Percentiles rank a stretch among this genome's conserved stretches.
Conservation (phyloP, 352 stramenopile genomes). For the Phytopythium oedochilum region DNA sequence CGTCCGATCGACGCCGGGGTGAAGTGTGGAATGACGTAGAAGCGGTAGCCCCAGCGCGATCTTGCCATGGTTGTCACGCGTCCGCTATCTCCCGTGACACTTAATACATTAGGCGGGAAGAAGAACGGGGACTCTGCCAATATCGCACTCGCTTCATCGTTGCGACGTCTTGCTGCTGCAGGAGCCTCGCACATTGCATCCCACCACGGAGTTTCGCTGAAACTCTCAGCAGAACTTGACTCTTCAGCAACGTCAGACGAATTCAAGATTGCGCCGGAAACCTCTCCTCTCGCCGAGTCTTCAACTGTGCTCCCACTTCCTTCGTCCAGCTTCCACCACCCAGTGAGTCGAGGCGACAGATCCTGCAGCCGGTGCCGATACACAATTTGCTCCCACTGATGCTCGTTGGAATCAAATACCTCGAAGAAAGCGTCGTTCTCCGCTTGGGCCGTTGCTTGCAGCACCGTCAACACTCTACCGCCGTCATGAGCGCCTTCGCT, state of each 20-base stretch:
- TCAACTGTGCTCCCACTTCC: slow-evolving; percentile 26
- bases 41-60: slow-evolving; percentile 59
- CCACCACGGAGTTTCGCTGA: slow-evolving; percentile 11
- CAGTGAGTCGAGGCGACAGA: slow-evolving; percentile 36
- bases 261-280: not conserved
- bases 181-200: slow-evolving; percentile 19
- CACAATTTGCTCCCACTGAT: slow-evolving; percentile 41
- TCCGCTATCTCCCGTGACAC: not conserved
- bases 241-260: not conserved
- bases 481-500: not conserved
- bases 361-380: slow-evolving; percentile 66
- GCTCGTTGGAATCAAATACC: slow-evolving; percentile 48
- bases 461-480: slow-evolving; percentile 21
- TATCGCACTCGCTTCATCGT: slow-evolving; percentile 10
- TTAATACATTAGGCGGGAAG: not conserved
- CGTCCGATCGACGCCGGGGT: slow-evolving; percentile 41
- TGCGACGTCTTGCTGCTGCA: slow-evolving; percentile 18
- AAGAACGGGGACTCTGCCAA: slow-evolving; percentile 23
- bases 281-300: slow-evolving; percentile 30
- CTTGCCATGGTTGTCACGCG: not conserved
- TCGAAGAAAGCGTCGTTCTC: slow-evolving; percentile 44
- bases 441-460: slow-evolving; percentile 18
- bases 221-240: too few relatives aligned
- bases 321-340: slow-evolving; percentile 64
- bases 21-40: slow-evolving; percentile 74